Percentiles rank a stretch among this genome's conserved stretches.
Conservation (phyloP, 805 yeast species). For the Nematodospora valgi region DNA sequence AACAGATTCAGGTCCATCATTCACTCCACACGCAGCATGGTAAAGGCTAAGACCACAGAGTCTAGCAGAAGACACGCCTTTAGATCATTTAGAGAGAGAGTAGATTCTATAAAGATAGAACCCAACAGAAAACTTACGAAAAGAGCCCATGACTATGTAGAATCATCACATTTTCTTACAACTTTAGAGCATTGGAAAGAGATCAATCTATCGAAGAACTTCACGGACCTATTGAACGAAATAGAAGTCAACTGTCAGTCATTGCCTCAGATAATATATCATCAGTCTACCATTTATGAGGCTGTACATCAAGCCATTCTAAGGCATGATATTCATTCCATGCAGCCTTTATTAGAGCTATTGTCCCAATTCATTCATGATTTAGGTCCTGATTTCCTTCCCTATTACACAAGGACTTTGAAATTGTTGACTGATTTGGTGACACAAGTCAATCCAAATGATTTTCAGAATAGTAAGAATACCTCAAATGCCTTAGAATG, state of each 20-base stretch:
- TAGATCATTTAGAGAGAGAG: slow-evolving; percentile 77
- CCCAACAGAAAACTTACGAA: slow-evolving; percentile 54
- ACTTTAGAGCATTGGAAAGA: slow-evolving; percentile 87
- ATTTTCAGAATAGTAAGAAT: slow-evolving; percentile 51
- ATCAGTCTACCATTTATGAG: slow-evolving; percentile 57
- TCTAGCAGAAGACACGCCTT: slow-evolving; percentile 57
- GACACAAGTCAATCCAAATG: slow-evolving; percentile 32
- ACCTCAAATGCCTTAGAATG: slow-evolving; percentile 70
- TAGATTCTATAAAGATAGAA: slow-evolving; percentile 81
- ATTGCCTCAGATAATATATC: slow-evolving; percentile 76
- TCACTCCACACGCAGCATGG: no score
- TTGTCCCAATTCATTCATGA: slow-evolving; percentile 87
- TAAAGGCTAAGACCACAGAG: slow-evolving; percentile 43
- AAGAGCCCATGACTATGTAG: slow-evolving; percentile 67
- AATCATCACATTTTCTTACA: slow-evolving; percentile 73
- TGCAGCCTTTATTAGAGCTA: slow-evolving; percentile 76
- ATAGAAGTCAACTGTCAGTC: slow-evolving; percentile 59
- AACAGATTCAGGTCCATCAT: no score
- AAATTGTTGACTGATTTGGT: slow-evolving; percentile 48
- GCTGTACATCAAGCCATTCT: slow-evolving; percentile 45
- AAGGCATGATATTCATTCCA: slow-evolving; percentile 62
- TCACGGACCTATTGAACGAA: slow-evolving; percentile 57
- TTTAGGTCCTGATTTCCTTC: slow-evolving; percentile 85
- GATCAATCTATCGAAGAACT: slow-evolving; percentile 70
- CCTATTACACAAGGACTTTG: slow-evolving; percentile 57